Percentiles rank a stretch among this genome's conserved stretches.
These are phyloP conservation scores for Carex kokanica DNA, from an alignment of 176 grass and related monocot species.

Conservation along the genomic window DNA sequence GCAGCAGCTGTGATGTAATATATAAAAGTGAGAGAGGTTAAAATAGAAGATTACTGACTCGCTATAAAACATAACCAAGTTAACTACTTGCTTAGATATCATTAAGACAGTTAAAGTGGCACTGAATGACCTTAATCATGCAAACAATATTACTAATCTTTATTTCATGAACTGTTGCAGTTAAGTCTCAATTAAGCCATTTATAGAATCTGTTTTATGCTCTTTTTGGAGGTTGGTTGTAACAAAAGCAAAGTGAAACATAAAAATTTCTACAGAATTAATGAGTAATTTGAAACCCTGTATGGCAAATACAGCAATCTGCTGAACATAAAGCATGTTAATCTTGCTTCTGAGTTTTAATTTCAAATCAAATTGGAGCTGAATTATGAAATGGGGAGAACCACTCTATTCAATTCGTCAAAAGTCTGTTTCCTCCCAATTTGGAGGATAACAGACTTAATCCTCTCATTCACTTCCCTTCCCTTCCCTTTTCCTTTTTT, in stretches of 20 bases:
- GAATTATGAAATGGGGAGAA: not conserved
- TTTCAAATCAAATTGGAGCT: not conserved
- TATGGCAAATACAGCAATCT: constrained; percentile 1
- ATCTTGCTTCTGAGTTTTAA: not conserved
- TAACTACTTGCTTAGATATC: not conserved
- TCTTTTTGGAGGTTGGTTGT: not conserved
- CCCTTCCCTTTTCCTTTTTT: not conserved
- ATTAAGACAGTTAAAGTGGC: not conserved
- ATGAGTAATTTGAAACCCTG: not conserved
- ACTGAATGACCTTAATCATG: not conserved
- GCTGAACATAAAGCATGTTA: not conserved
- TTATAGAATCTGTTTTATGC: not conserved
- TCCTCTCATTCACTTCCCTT: not conserved
- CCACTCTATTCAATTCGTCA: not conserved
- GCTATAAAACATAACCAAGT: not conserved
- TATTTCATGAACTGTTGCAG: not conserved
- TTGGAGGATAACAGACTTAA: not conserved
- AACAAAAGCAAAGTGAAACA: not conserved
- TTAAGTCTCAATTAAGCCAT: not conserved
- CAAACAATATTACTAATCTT: not conserved
- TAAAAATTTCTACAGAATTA: not conserved
- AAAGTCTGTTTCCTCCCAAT: not conserved
- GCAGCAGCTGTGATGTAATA: not conserved
- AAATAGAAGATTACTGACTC: not conserved
- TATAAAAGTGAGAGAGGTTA: not conserved